These are phyloP conservation scores for Zasmidium citrigriseum DNA, from an alignment of 2,329 filamentous ascomycete species.

Conservation along the genomic window DNA sequence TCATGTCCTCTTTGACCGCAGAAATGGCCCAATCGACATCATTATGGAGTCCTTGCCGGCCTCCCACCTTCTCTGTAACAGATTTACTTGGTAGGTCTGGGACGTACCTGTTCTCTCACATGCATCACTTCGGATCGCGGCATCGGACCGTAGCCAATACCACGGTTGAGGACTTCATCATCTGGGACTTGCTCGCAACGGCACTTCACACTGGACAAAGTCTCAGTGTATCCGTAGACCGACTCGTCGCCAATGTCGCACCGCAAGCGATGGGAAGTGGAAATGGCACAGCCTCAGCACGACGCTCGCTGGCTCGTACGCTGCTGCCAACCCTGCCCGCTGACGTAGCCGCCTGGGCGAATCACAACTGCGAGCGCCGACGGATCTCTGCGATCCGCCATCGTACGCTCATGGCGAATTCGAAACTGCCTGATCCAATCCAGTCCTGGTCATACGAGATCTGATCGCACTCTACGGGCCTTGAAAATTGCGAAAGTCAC, in stretches of 20 bases:
- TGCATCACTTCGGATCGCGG: neutral
- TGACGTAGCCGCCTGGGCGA: constrained; percentile 2
- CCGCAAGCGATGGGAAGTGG: neutral
- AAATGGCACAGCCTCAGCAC: neutral
- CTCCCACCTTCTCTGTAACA: neutral
- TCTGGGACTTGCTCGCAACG: too few relatives aligned
- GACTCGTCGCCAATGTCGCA: neutral
- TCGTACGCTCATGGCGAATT: constrained; percentile 5
- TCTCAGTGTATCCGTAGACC: neutral
- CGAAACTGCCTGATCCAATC: neutral
- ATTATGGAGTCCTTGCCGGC: too few relatives aligned
- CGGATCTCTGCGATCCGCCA: neutral
- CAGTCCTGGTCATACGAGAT: neutral
- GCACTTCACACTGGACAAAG: too few relatives aligned
- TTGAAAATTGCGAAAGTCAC: neutral
- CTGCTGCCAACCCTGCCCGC: constrained; percentile 3
- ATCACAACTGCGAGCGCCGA: neutral
- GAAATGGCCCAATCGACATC: too few relatives aligned
- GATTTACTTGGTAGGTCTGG: neutral
- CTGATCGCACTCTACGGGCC: neutral
- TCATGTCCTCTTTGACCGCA: too few relatives aligned
- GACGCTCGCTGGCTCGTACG: too few relatives aligned
- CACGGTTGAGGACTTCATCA: neutral
- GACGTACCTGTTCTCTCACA: neutral
- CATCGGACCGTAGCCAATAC: neutral